A percentile compares a stretch with the other conserved stretches of the same genome.
phyloP scores from a whole-genome alignment of 2,329 filamentous ascomycete species.

The Diplodia intermedia region DNA sequence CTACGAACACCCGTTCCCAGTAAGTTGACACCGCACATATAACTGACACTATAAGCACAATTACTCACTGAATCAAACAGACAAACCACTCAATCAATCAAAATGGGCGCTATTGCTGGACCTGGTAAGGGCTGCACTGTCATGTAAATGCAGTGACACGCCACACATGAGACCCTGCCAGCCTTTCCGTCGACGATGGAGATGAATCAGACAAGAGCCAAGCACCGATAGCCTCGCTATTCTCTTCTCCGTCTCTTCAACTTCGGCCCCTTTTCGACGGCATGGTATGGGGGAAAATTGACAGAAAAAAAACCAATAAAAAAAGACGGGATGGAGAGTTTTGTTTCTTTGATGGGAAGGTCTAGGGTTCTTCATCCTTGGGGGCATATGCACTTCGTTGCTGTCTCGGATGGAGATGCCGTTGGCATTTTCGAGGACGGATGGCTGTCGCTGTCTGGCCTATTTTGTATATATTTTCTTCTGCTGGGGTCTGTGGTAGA shows the following conservation, averaged over 20 bases:
- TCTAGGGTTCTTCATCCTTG: neutral
- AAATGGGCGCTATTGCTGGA: too few relatives aligned
- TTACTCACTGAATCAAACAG: neutral
- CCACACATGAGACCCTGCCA: neutral
- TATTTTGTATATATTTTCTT: neutral
- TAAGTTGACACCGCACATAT: neutral
- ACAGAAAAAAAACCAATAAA: neutral
- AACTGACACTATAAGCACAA: neutral
- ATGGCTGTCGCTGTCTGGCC: neutral
- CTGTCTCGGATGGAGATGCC: conserved; percentile 9
- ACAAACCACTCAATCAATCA: neutral
- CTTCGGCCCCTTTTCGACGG: too few relatives aligned
- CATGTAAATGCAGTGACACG: conserved; percentile 4
- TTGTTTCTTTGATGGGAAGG: neutral
- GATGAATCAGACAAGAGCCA: neutral
- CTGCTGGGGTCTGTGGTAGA: neutral
- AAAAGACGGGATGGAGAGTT: neutral
- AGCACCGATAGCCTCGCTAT: too few relatives aligned
- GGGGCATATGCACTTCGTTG: neutral
- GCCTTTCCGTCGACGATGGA: neutral
- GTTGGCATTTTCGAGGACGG: conserved; percentile 19
- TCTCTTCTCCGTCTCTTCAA: too few relatives aligned
- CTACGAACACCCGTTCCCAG: conserved; percentile 6
- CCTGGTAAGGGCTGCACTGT: conserved; percentile 10
- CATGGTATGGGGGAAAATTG: too few relatives aligned